Evolutionary conservation across 1,284 basidiomycete species (phyloP).

Genomic region (Pisolithus thermaeus): DNA sequence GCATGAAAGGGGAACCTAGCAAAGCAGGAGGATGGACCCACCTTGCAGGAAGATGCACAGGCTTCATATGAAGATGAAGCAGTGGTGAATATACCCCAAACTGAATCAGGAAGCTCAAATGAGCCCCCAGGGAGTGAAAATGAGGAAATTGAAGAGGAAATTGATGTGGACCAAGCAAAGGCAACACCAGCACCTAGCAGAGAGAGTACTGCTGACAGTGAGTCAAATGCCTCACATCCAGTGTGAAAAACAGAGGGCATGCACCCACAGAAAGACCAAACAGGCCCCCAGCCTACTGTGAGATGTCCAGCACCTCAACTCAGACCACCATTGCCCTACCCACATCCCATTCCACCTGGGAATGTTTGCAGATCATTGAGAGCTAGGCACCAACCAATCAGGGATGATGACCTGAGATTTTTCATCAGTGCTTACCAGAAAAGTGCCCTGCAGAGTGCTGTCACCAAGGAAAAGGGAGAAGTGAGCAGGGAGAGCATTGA

Average conservation of each 20-base stretch:
- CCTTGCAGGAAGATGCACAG: too few species aligned
- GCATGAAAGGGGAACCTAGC: too few species aligned
- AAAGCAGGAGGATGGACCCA: too few species aligned
- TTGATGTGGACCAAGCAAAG: neutral
- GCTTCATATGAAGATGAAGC: too few species aligned
- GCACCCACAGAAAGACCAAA: too few species aligned
- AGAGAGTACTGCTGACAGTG: too few species aligned
- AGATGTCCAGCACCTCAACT: too few species aligned
- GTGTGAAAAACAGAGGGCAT: too few species aligned
- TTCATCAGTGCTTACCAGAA: neutral
- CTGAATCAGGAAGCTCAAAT: neutral
- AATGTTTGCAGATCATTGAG: neutral
- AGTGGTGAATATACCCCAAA: too few species aligned
- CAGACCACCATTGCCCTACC: neutral
- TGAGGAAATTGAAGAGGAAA: neutral
- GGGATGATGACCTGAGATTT: neutral
- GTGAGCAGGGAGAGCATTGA: neutral
- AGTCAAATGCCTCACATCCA: too few species aligned
- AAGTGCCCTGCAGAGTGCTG: neutral
- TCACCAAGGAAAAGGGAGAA: neutral
- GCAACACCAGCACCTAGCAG: too few species aligned
- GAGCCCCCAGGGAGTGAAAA: neutral
- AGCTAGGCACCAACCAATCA: neutral
- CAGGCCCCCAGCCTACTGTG: too few species aligned
- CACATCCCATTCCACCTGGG: neutral